Percentiles rank a stretch among this genome's conserved stretches.
phyloP scores from a whole-genome alignment of 1,139 yeast genomes.

The Entelexis paramagnoliae region DNA sequence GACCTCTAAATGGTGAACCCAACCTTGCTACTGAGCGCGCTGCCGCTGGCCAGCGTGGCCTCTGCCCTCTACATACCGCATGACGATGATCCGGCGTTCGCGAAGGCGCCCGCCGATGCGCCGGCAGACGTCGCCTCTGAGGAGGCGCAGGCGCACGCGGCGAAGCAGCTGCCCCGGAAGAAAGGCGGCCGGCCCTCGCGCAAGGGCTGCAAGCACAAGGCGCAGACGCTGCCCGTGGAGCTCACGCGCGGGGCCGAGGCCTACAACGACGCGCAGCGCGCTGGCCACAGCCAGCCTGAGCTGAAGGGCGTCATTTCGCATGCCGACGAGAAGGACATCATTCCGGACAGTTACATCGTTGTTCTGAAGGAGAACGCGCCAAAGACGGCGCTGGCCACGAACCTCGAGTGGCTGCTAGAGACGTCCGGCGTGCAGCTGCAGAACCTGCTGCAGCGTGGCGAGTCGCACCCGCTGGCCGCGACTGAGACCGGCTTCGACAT shows the following conservation, averaged over 20 bases:
- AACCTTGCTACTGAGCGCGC: conserved; percentile 22
- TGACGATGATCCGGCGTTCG: conserved; percentile 19
- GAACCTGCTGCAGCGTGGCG: conserved; percentile 29
- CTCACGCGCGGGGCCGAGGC: not conserved
- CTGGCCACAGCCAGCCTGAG: not conserved
- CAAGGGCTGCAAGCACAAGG: conserved; percentile 6
- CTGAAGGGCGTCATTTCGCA: conserved; percentile 9
- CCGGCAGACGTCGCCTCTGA: conserved; percentile 2
- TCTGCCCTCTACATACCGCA: conserved; percentile 55
- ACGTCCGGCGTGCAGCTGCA: conserved; percentile 36
- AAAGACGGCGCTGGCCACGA: conserved; percentile 46
- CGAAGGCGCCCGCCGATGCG: conserved; percentile 4
- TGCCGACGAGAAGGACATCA: conserved; percentile 30
- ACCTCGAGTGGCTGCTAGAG: conserved; percentile 51
- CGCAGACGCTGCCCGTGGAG: not conserved
- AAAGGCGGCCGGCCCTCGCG: conserved; percentile 6
- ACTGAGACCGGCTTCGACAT: conserved; percentile 27
- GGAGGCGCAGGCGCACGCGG: conserved; percentile 2
- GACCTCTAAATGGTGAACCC: conserved; percentile 22
- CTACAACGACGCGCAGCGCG: not conserved
- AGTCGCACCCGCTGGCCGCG: conserved; percentile 34
- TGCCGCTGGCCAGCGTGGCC: conserved; percentile 35
- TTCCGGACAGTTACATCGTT: conserved; percentile 69
- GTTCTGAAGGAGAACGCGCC: conserved; percentile 58
- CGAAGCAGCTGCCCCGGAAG: conserved; percentile 9